Conservation (phyloP, 805 yeast species). For the Diddensiella transvaalensis region DNA sequence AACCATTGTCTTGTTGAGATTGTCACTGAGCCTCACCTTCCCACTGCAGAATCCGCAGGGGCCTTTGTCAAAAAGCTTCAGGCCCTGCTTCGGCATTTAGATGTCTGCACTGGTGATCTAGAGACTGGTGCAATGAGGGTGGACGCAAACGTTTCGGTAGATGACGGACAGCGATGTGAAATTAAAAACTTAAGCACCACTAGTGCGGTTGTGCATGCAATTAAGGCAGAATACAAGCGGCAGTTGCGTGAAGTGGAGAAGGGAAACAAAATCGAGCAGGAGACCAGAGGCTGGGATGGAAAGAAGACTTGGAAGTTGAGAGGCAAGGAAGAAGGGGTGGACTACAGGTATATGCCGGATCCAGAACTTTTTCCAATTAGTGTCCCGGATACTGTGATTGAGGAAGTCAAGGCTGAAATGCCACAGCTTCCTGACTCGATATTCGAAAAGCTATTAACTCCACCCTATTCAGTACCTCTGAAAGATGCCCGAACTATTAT, state of each 20-base stretch:
- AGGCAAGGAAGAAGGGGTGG: slow-evolving; percentile 75
- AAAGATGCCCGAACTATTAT: slow-evolving; percentile 75
- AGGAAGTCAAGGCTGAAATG: slow-evolving; percentile 36
- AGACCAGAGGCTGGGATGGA: slow-evolving; percentile 95
- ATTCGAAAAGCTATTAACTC: slow-evolving; percentile 41
- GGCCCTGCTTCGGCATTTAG: slow-evolving; percentile 59
- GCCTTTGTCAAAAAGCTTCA: slow-evolving; percentile 81
- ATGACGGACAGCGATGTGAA: slow-evolving; percentile 69
- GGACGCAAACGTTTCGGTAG: slow-evolving; percentile 87
- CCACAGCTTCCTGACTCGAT: slow-evolving; percentile 64
- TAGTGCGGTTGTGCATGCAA: slow-evolving; percentile 72
- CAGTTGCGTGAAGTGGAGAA: slow-evolving; percentile 51
- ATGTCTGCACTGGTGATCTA: slow-evolving; percentile 82
- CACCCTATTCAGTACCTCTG: slow-evolving; percentile 55
- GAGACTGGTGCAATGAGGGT: slow-evolving; percentile 95
- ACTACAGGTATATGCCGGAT: slow-evolving; percentile 93
- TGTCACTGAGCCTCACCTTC: slow-evolving; percentile 87
- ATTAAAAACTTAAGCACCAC: slow-evolving; percentile 85
- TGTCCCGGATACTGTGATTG: slow-evolving; percentile 43
- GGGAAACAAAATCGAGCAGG: slow-evolving; percentile 41
- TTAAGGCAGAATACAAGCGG: slow-evolving; percentile 64
- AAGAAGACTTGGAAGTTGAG: slow-evolving; percentile 61
- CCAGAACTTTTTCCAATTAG: slow-evolving; percentile 70
- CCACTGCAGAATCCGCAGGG: slow-evolving; percentile 59
- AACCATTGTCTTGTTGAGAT: slow-evolving; percentile 85